Evolutionary conservation across 78 protist genomes (phyloP).

Genomic region (Thecamonas trahens): DNA sequence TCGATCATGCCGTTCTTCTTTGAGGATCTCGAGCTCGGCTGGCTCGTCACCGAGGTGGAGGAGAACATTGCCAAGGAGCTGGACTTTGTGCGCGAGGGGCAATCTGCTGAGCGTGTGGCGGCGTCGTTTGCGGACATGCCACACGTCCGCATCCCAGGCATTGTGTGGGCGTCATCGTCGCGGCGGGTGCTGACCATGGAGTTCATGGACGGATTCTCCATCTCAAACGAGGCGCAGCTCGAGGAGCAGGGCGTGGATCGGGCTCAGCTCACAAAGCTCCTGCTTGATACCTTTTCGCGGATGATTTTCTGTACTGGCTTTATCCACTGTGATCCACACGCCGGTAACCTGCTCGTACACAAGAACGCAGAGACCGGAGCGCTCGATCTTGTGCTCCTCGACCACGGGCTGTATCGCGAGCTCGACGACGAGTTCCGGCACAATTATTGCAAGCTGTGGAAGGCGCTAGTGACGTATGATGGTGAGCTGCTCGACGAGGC

Average conservation of each 20-base stretch:
- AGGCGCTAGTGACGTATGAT: background rate
- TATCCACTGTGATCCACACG: constrained; percentile 69
- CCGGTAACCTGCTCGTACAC: constrained; percentile 60
- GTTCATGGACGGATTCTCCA: constrained; percentile 13
- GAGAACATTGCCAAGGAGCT: constrained; percentile 13
- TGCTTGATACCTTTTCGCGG: constrained; percentile 2
- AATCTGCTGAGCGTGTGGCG: constrained; percentile 4
- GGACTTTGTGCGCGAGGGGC: constrained; percentile 18
- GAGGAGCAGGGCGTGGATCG: background rate
- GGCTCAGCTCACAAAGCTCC: background rate
- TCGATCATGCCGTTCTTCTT: background rate
- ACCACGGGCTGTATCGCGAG: constrained; percentile 68
- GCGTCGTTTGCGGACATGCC: background rate
- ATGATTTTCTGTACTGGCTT: constrained; percentile 25
- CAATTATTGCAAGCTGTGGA: constrained; percentile 39
- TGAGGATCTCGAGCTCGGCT: background rate
- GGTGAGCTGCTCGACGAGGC: background rate
- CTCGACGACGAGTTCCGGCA: constrained; percentile 3
- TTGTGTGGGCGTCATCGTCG: background rate
- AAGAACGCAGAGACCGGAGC: no score
- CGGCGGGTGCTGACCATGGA: constrained; percentile 34
- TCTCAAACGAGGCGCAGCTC: constrained; percentile 13
- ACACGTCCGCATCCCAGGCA: constrained; percentile 12
- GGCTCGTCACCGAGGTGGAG: background rate
- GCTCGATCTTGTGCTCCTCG: constrained; percentile 51